These are phyloP conservation scores for Mucor racemosus DNA, from an alignment of 371 early-diverging fungal genomes.

Conservation along the genomic window DNA sequence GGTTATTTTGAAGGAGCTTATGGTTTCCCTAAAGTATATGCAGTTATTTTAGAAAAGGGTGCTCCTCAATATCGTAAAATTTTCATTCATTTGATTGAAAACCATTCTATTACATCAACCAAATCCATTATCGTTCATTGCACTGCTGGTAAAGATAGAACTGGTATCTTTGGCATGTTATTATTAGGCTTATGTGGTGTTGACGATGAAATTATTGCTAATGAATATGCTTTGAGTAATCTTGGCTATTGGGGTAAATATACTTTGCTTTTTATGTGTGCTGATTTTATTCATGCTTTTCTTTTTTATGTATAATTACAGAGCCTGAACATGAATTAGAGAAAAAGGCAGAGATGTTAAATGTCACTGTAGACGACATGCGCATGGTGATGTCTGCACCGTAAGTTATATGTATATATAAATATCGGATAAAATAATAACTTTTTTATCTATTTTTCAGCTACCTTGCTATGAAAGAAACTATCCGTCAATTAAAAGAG, in stretches of 20 bases:
- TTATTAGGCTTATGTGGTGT: conserved; percentile 75
- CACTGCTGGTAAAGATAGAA: conserved; percentile 90
- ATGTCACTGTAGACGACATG: conserved; percentile 40
- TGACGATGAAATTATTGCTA: conserved; percentile 73
- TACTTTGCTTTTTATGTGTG: background rate
- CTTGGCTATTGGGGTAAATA: conserved; percentile 55
- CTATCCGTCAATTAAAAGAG: conserved; percentile 34
- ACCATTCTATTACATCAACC: conserved; percentile 48
- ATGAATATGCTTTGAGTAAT: conserved; percentile 74
- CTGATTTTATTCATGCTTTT: background rate
- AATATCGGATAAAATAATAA: background rate
- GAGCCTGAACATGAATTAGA: conserved; percentile 45
- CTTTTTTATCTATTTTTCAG: conserved; percentile 11
- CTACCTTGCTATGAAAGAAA: conserved; percentile 51
- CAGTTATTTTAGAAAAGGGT: conserved; percentile 56
- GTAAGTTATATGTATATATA: conserved; percentile 27
- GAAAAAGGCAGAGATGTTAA: conserved; percentile 38
- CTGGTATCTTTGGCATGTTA: conserved; percentile 80
- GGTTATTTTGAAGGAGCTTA: conserved; percentile 62
- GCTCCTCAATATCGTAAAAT: conserved; percentile 55
- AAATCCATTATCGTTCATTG: conserved; percentile 81
- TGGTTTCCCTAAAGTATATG: conserved; percentile 66
- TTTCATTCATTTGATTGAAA: conserved; percentile 58
- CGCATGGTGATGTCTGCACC: conserved; percentile 55
- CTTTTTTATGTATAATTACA: conserved; percentile 7